Percentiles rank a stretch among this genome's conserved stretches.
Evolutionary conservation across 1,139 yeast species (phyloP).

Genomic region (Saccharomyces hybrid): DNA sequence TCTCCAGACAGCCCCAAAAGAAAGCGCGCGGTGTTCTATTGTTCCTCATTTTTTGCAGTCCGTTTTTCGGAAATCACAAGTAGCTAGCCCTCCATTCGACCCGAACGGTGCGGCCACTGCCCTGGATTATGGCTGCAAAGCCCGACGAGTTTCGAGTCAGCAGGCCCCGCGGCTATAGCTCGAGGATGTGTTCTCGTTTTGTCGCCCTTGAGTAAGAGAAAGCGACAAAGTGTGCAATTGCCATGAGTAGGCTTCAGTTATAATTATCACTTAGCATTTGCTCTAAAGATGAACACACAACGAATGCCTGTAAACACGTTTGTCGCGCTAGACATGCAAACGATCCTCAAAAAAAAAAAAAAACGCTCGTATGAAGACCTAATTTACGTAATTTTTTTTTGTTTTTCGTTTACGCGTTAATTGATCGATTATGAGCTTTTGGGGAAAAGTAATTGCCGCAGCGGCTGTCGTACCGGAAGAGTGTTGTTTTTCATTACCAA

Average conservation of each 20-base stretch:
- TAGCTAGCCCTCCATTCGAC: neutral
- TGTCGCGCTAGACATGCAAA: neutral
- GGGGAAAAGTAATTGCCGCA: neutral
- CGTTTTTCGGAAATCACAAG: neutral
- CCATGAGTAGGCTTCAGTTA: neutral
- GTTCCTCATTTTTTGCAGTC: neutral
- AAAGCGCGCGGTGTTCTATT: conserved; percentile 1
- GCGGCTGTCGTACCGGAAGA: neutral
- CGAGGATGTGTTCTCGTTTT: neutral
- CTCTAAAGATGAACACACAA: neutral
- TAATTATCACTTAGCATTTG: neutral
- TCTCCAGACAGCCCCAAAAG: neutral
- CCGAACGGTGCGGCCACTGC: neutral
- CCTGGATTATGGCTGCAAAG: neutral
- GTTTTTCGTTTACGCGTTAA: neutral
- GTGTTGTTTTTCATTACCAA: neutral
- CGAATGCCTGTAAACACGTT: neutral
- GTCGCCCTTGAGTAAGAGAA: neutral
- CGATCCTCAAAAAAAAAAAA: neutral
- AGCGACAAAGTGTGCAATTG: neutral
- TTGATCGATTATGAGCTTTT: neutral
- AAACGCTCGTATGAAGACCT: neutral
- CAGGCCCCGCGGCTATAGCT: neutral
- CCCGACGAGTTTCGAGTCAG: neutral
- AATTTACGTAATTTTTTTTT: neutral